A percentile compares a stretch with the other conserved stretches of the same genome.
Conservation (phyloP, 2,329 filamentous ascomycete species). For the Arthrobotrys sinensis region DNA sequence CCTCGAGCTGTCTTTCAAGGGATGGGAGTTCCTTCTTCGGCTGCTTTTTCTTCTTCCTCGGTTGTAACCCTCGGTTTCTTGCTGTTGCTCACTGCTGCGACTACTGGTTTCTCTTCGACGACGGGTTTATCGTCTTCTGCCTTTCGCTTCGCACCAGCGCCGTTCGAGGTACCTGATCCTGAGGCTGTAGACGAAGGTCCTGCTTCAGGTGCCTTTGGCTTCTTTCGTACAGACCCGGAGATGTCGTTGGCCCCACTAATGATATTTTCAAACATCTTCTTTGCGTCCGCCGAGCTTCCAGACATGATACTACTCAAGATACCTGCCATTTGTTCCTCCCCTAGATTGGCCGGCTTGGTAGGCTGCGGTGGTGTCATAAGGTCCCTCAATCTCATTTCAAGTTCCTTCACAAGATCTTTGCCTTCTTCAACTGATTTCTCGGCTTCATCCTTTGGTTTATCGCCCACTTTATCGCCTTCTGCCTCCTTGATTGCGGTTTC, state of each 20-base stretch:
- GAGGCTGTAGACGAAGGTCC: slow-evolving; percentile 45
- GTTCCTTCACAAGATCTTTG: slow-evolving; percentile 83
- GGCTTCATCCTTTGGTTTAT: slow-evolving; percentile 68
- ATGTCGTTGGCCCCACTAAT: slow-evolving; percentile 82
- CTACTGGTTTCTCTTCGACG: slow-evolving; percentile 64
- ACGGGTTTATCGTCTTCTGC: slow-evolving; percentile 67
- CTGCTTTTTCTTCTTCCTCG: slow-evolving; percentile 57
- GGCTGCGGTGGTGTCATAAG: slow-evolving; percentile 45
- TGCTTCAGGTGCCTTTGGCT: slow-evolving; percentile 67
- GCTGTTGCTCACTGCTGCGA: slow-evolving; percentile 33
- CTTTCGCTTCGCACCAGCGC: slow-evolving; percentile 66
- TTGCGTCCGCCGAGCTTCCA: slow-evolving; percentile 74
- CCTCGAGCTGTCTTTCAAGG: slow-evolving; percentile 6
- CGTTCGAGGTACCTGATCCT: slow-evolving; percentile 33
- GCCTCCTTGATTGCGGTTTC: slow-evolving; percentile 67
- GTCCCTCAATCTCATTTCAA: slow-evolving; percentile 79
- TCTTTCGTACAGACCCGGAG: slow-evolving; percentile 80
- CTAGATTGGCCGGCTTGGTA: slow-evolving; percentile 45
- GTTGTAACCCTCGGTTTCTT: slow-evolving; percentile 59
- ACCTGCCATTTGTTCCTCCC: slow-evolving; percentile 71
- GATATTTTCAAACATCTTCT: slow-evolving; percentile 79
- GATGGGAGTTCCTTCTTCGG: slow-evolving; percentile 46
- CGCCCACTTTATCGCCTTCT: slow-evolving; percentile 68
- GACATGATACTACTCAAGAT: slow-evolving; percentile 77
- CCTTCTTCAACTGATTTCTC: slow-evolving; percentile 81